These are phyloP conservation scores for Gossypium davidsonii DNA, from an alignment of 441 rosid species.

Conservation along the genomic window DNA sequence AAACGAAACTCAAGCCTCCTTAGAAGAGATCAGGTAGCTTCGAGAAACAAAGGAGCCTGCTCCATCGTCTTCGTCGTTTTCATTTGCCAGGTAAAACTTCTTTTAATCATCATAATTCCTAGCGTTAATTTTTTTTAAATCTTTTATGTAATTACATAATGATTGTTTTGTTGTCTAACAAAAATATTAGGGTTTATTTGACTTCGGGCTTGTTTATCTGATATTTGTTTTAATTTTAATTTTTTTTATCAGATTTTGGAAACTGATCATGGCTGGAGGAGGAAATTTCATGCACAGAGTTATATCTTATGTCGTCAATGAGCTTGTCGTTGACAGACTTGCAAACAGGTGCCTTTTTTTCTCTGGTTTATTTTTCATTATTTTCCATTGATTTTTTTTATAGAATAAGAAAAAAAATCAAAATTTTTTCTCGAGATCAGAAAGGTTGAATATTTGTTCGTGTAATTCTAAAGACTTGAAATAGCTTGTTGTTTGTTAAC, in stretches of 20 bases:
- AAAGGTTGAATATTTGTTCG: background rate
- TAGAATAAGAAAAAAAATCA: background rate
- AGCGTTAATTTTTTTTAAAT: no score
- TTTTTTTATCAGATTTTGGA: background rate
- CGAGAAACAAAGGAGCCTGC: background rate
- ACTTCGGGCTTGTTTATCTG: background rate
- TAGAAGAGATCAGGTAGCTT: background rate
- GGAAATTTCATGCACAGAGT: conserved; percentile 82
- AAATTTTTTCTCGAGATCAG: background rate
- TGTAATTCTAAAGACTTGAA: background rate
- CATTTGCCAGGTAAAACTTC: background rate
- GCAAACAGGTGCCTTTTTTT: conserved; percentile 57
- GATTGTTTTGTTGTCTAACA: background rate
- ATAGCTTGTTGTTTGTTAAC: background rate
- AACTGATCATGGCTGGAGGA: conserved; percentile 67
- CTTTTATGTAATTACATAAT: background rate
- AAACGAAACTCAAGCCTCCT: background rate
- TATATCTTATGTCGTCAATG: conserved; percentile 64
- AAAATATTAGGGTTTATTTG: background rate
- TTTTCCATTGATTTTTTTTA: background rate
- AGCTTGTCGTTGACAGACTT: conserved; percentile 71
- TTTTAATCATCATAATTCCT: background rate
- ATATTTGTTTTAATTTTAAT: background rate
- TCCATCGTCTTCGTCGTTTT: background rate
- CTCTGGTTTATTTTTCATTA: background rate